A percentile compares a stretch with the other conserved stretches of the same genome.
phyloP scores from a whole-genome alignment of 108 stramenopile genomes.

The Cyclostephanos invisitatus region DNA sequence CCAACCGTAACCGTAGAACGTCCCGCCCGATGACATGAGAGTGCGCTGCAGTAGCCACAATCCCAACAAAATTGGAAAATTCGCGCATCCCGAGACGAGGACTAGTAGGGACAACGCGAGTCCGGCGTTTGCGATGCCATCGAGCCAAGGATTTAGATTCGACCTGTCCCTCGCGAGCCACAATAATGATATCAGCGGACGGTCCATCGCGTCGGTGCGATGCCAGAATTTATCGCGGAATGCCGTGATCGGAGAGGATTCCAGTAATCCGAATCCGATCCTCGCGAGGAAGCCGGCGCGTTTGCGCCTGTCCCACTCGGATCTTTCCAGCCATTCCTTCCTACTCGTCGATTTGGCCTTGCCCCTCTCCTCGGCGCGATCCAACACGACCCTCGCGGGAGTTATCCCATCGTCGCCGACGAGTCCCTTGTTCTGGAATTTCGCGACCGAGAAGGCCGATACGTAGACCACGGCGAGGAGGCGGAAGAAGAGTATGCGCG shows the following conservation, averaged over 20 bases:
- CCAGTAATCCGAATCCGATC: conserved; percentile 3
- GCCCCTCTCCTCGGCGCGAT: conserved; percentile 43
- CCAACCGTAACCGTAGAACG: conserved; percentile 73
- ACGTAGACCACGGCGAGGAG: conserved; percentile 62
- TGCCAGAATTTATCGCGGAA: conserved; percentile 59
- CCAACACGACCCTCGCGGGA: conserved; percentile 50
- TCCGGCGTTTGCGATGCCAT: conserved; percentile 57
- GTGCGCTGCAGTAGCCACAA: conserved; percentile 66
- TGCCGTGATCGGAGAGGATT: background rate
- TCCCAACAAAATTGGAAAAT: conserved; percentile 57
- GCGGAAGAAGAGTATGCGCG: conserved; percentile 67
- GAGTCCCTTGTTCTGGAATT: conserved; percentile 59
- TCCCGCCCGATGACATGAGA: conserved; percentile 65
- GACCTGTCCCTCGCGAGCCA: conserved; percentile 55
- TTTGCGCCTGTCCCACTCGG: background rate
- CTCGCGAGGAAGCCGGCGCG: conserved; percentile 1
- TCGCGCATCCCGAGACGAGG: conserved; percentile 59
- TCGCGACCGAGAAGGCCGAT: conserved; percentile 64
- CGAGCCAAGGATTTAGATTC: conserved; percentile 69
- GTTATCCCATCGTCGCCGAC: conserved; percentile 68
- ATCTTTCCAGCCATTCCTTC: conserved; percentile 38
- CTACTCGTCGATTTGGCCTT: conserved; percentile 26
- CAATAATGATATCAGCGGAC: conserved; percentile 54
- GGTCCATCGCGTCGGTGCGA: conserved; percentile 48
- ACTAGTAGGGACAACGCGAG: conserved; percentile 42